Base-by-base conservation (phyloP, 108 stramenopile genomes). In the Fragilariopsis cylindrus region DNA sequence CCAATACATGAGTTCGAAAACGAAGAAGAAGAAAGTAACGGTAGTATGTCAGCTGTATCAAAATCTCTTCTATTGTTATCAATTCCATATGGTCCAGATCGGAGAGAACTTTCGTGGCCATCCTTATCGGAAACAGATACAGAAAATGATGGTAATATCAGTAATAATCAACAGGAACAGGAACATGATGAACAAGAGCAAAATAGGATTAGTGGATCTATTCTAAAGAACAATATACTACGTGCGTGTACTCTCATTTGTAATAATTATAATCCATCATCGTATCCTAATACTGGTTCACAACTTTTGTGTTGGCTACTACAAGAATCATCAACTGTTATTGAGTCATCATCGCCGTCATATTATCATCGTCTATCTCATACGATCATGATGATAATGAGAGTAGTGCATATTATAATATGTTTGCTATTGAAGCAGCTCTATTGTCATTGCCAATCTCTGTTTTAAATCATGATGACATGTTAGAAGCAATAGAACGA, bases 51-150 rank as follows among this genome's bases (percentile, higher is more conserved):
- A 6, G 21, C 41, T 12, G 21, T 21, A 40, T 42, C 13, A 41
- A 41, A 3, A 19, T 53, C 11, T 48, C 60, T 18, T 46, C 3
- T 55, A n/a, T 68, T 70, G 46, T 55, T 77, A 49, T 49, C 53
- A n/a, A 69, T 67, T 30, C 58, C 72, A 8, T 79, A 58, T 60
- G 78, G 78, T 13, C 54, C 63, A 8, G 78, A 79, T 63, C 78
- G 78, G 7, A 64, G 78, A 55, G 60, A 41, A 13, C 42, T 79
- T 7, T 15, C 46, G 3, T 18, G 39, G 39, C 30, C 30, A 30
- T 30, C 30, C 30, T 30, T 30, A 30, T 30, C 30, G 30, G 30
- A 1, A 2, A 30, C 57, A 3, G 12, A 15, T 12, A 9, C 0
- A 4, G 16, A 60, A 9, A 15, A 68, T 60, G 65, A 66, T 9